Conservation (phyloP, 768 basidiomycete genomes). For the Pisolithus albus region DNA sequence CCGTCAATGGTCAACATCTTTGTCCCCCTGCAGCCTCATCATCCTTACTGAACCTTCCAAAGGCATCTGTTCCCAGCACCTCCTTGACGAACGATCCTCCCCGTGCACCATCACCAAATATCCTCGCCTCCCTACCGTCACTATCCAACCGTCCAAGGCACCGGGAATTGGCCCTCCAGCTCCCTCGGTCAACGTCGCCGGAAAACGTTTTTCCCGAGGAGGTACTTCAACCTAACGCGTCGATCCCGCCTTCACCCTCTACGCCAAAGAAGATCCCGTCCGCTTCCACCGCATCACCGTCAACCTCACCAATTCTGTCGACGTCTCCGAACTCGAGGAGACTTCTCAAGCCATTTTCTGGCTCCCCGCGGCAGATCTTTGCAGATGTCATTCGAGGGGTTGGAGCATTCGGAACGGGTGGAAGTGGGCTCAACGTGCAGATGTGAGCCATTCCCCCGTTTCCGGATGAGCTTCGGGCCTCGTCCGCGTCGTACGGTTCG, state of each 20-base stretch:
- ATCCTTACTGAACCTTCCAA: constrained; percentile 21
- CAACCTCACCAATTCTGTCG: constrained; percentile 6
- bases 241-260: constrained; percentile 5
- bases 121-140: constrained; percentile 17
- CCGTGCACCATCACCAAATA: constrained; percentile 16
- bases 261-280: background rate
- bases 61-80: constrained; percentile 7
- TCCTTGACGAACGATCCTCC: constrained; percentile 5
- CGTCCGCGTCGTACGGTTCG: background rate
- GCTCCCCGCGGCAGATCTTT: constrained; percentile 17
- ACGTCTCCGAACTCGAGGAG: constrained; percentile 8
- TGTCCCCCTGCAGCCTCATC: constrained; percentile 20
- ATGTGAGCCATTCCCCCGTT: background rate
- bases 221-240: background rate
- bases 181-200: background rate
- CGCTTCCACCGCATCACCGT: background rate
- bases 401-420: constrained; percentile 24
- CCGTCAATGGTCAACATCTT: constrained; percentile 8
- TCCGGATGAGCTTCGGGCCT: background rate
- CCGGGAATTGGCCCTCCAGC: constrained; percentile 6
- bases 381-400: constrained; percentile 41
- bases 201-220: background rate
- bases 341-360: constrained; percentile 6
- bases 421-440: background rate
- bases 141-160: constrained; percentile 16